phyloP scores from a whole-genome alignment of 495 filamentous ascomycete genomes.

The Penicillium egyptiacum region DNA sequence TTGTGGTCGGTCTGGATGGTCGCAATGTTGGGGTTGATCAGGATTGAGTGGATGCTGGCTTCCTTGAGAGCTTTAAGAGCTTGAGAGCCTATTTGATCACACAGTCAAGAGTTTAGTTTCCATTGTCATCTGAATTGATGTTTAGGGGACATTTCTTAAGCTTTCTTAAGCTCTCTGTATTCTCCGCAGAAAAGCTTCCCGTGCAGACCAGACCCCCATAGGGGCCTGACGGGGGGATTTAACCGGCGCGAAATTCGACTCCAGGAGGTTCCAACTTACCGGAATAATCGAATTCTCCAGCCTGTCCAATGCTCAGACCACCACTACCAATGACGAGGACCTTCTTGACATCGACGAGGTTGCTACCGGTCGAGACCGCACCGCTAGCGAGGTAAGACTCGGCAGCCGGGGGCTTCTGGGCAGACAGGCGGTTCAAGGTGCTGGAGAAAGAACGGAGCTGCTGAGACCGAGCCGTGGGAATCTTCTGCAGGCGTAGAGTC shows the following conservation, averaged over 20 bases:
- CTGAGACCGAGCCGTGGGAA: conserved; percentile 40
- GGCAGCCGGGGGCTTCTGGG: conserved; percentile 73
- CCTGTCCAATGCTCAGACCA: conserved; percentile 93
- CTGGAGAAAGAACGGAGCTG: conserved; percentile 50
- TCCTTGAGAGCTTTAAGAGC: conserved; percentile 97
- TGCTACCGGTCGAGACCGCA: conserved; percentile 66
- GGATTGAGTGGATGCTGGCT: conserved; percentile 87
- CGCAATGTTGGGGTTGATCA: conserved; percentile 98
- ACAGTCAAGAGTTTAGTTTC: conserved; percentile 14
- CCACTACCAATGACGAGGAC: conserved; percentile 91
- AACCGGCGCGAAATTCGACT: neutral
- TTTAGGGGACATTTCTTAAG: neutral
- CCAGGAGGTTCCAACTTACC: conserved; percentile 49
- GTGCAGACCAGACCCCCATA: conserved; percentile 9
- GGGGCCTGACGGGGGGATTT: neutral
- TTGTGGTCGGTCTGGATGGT: conserved; percentile 99
- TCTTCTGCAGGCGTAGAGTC: conserved; percentile 42
- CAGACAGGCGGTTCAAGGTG: conserved; percentile 39
- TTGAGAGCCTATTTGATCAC: conserved; percentile 67
- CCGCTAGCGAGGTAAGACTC: conserved; percentile 88
- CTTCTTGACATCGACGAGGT: conserved; percentile 91
- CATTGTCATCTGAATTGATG: neutral
- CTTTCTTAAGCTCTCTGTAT: conserved; percentile 3
- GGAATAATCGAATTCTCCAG: conserved; percentile 98
- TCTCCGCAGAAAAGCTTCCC: conserved; percentile 14